Conservation (phyloP, 2,329 filamentous ascomycete genomes). For the Fusarium secorum region DNA sequence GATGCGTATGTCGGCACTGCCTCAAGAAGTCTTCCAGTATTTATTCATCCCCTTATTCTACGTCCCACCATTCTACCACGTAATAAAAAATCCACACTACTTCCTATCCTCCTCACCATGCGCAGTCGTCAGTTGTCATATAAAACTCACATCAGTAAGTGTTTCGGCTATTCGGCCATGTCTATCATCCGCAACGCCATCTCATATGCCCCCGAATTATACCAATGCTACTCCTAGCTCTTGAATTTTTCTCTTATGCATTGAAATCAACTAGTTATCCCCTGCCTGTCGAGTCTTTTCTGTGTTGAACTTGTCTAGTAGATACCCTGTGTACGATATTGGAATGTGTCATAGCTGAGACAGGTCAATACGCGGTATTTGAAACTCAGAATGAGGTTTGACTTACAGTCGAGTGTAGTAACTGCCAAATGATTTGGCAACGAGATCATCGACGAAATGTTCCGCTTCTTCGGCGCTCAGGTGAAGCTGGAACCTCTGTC, state of each 20-base stretch:
- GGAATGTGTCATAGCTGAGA: slow-evolving; percentile 81
- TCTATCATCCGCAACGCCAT: slow-evolving; percentile 43
- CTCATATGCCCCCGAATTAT: slow-evolving; percentile 36
- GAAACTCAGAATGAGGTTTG: not conserved
- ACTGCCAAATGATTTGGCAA: slow-evolving; percentile 82
- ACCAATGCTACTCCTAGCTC: slow-evolving; percentile 24
- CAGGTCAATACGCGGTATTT: slow-evolving; percentile 4
- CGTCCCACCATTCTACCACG: not conserved
- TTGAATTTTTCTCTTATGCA: not conserved
- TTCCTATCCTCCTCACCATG: not conserved
- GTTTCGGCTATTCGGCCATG: slow-evolving; percentile 23
- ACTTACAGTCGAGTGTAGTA: slow-evolving; percentile 86
- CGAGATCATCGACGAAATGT: slow-evolving; percentile 80
- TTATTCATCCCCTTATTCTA: not conserved
- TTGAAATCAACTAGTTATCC: slow-evolving; percentile 14
- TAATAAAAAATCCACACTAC: not conserved
- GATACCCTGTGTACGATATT: slow-evolving; percentile 87
- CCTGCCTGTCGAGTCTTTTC: slow-evolving; percentile 7
- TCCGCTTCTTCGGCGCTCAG: slow-evolving; percentile 84
- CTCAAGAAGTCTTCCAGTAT: not conserved
- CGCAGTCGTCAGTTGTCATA: slow-evolving; percentile 23
- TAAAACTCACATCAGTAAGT: slow-evolving; percentile 20
- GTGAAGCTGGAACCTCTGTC: slow-evolving; percentile 82
- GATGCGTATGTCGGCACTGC: not conserved
- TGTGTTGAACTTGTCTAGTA: slow-evolving; percentile 61